Evolutionary conservation across 176 grass and related monocot genomes (phyloP), one percentile per base, ranked within the genome.

Genomic region (Oryza punctata): DNA sequence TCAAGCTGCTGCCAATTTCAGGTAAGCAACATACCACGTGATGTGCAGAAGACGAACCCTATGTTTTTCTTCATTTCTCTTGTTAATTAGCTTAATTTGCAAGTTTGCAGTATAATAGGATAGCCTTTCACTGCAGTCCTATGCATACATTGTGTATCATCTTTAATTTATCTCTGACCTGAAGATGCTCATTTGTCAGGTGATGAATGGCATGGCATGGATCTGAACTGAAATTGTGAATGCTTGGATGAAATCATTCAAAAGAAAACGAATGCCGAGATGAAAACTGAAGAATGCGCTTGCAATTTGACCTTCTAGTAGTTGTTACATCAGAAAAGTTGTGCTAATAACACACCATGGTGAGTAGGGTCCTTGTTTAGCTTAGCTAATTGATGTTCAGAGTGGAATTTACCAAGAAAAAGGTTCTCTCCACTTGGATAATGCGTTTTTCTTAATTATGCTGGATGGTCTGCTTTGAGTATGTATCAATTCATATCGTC

Each of bases 1-100:
- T 72, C 69, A 46, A 27, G 41, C 40, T 28, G 46, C 19, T 69
- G 28, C 21, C 19, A 1, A 49, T 52, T 23, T 40, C 32, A 10
- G 54, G 6, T 15, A 67, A 81, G 79, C 49, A 67, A 67, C 81
- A 84, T 76, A 74, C 37, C 57, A 74, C 57, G 57, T 72, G 69
- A 83, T 72, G 57, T 8, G 70, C 19, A 74, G 59, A 47, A 74
- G 3, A 4, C 12, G 12, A 30, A 82, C 43, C 25, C 26, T 46
- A 29, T 15, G 45, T 19, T 26, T 52, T 52, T 64, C 5, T 69
- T 69, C 65, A 14, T 3, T 50, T 65, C 23, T 26, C n/a, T 3
- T 54, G 24, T 71, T 81, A 41, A 41, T 60, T 29, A 81, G 49
- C 14, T 38, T 38, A 38, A 38, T 80, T 12, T 11, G 65, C 65